Evolutionary conservation across 2,329 filamentous ascomycete species (phyloP), one percentile per base, ranked within the genome.

Genomic region (Talaromyces sp.): DNA sequence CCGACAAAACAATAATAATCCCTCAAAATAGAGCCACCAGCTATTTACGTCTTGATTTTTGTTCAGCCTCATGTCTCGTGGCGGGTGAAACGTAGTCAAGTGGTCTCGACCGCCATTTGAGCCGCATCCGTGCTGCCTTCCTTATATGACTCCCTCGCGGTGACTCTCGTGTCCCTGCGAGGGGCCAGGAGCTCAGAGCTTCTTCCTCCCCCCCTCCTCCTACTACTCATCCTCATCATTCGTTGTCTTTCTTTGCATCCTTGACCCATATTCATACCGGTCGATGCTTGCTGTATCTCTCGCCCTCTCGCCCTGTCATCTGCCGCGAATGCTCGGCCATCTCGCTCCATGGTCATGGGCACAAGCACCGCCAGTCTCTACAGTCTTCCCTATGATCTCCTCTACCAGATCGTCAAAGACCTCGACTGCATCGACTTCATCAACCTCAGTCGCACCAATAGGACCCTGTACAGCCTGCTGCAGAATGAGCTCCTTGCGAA

Each of bases 361-460:
- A 65, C 58, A 61, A 46, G n/a, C n/a, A 69, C 66, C 7, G 17
- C 43, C 43, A 46, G 21, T 57, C 68, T 83, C 50, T 75, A 80
- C 61, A 65, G 67, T 31, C 72, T 90, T 12, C 87, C 88, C 0
- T 86, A 83, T 67, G 88, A 90, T 72, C 77, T 90, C n/a, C 73
- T 88, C 29, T 82, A 83, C 55, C 79, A 83, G 56, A 81, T 90
- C 56, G 78, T 81, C 8, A 75, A 76, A 7, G 73, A 78, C 59
- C 77, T 90, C 38, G 77, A 81, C 19, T 73, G 87, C 27, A 79
- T 84, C 53, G 85, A 88, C 64, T 77, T 85, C 43, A 80, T 85
- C 61, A 77, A 82, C 62, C 73, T 89, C 50, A 80, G 82, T 46
- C 75, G 79, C 52, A 80, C 79, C 48, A 84, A 83, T 62, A 77